Conservation (phyloP, 2,329 filamentous ascomycete species). For the Cercospora zeae-maydis region DNA sequence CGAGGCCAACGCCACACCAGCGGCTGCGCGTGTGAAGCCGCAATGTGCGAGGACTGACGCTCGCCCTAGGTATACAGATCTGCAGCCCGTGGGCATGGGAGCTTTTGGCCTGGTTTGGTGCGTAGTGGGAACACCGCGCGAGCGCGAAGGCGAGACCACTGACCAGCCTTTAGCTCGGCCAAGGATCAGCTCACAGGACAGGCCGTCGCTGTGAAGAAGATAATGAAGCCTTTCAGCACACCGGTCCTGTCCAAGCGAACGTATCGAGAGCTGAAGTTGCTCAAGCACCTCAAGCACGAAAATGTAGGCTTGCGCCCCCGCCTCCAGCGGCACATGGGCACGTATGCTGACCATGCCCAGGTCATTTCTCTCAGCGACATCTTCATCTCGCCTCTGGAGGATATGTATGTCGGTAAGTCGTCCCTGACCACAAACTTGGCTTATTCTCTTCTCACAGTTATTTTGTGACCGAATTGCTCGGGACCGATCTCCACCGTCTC, state of each 20-base stretch:
- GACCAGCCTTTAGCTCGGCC: constrained; percentile 65
- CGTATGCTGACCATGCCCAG: constrained; percentile 39
- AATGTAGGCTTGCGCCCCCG: constrained; percentile 61
- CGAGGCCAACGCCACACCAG: constrained; percentile 8
- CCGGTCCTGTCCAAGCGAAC: constrained; percentile 96
- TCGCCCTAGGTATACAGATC: constrained; percentile 79
- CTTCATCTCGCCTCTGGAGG: constrained; percentile 97
- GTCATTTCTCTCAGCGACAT: constrained; percentile 98
- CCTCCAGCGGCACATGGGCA: background rate
- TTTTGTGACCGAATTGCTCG: constrained; percentile 95
- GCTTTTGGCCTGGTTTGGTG: constrained; percentile 97
- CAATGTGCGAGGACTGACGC: constrained; percentile 20
- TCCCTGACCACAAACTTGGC: constrained; percentile 29
- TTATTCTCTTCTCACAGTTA: constrained; percentile 58
- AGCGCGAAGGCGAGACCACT: constrained; percentile 7
- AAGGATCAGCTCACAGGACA: constrained; percentile 96
- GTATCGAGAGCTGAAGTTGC: constrained; percentile 92
- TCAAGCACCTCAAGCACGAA: constrained; percentile 95
- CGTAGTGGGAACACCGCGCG: constrained; percentile 18
- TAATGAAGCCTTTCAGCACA: constrained; percentile 99
- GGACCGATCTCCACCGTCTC: constrained; percentile 91
- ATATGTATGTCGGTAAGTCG: constrained; percentile 65
- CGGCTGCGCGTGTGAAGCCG: constrained; percentile 5
- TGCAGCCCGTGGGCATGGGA: constrained; percentile 98
- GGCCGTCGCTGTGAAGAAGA: constrained; percentile 98